Conservation (phyloP, 1,284 basidiomycete species). For the Moesziomyces sp. region DNA sequence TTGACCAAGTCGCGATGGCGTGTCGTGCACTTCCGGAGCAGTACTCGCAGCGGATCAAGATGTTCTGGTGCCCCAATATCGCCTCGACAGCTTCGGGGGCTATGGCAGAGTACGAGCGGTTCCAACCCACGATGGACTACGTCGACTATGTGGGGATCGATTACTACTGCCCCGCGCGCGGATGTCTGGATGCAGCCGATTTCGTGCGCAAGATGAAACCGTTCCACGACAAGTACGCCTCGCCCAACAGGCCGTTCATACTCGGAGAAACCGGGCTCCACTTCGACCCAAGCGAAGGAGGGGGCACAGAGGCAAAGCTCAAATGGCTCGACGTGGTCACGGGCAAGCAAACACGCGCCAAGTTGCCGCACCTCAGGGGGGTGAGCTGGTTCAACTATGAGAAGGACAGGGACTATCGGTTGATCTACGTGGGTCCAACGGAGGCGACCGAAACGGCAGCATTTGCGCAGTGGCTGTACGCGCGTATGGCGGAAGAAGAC, state of each 20-base stretch:
- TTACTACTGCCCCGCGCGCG: constrained; percentile 34
- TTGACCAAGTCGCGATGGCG: constrained; percentile 28
- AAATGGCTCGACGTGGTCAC: constrained; percentile 24
- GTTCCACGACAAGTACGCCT: constrained; percentile 24
- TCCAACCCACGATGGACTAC: constrained; percentile 12
- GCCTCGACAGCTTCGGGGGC: constrained; percentile 20
- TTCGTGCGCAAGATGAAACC: constrained; percentile 31
- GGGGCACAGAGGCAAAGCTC: constrained; percentile 11
- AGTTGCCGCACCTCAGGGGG: constrained; percentile 11
- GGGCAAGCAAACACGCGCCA: constrained; percentile 5
- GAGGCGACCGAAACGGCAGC: constrained; percentile 2
- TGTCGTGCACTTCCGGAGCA: not conserved
- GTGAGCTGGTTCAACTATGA: constrained; percentile 46
- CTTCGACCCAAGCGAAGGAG: constrained; percentile 12
- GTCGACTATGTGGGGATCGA: constrained; percentile 43
- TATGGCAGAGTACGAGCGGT: constrained; percentile 21
- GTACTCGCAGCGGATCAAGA: constrained; percentile 16
- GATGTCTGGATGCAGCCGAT: constrained; percentile 11
- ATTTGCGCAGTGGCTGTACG: constrained; percentile 8
- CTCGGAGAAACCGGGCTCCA: constrained; percentile 40
- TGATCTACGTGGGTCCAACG: constrained; percentile 6
- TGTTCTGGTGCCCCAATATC: constrained; percentile 47
- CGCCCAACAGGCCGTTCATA: constrained; percentile 9
- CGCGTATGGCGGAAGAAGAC: not conserved
- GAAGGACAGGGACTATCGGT: constrained; percentile 36